Evolutionary conservation across 345 rosid genomes (phyloP).

Genomic region (Rhodamnia argentea): DNA sequence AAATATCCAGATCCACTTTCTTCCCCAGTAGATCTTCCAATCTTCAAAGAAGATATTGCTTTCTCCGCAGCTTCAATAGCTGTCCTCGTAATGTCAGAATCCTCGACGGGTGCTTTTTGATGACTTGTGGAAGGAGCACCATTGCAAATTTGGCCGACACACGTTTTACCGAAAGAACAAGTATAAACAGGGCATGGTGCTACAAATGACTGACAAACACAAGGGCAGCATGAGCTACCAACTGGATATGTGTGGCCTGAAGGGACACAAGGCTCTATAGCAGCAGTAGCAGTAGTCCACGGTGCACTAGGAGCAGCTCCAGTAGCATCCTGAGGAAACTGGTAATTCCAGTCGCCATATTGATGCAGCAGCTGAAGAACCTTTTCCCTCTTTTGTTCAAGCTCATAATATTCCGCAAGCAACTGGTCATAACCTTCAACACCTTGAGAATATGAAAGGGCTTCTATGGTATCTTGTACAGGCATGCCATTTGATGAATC

Average conservation of each 20-base stretch:
- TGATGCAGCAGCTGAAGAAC: constrained; percentile 38
- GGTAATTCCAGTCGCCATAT: constrained; percentile 26
- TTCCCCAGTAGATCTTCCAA: not conserved
- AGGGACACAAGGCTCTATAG: constrained; percentile 16
- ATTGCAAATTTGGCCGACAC: constrained; percentile 3
- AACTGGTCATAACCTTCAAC: constrained; percentile 32
- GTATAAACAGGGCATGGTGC: constrained; percentile 23
- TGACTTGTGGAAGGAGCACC: constrained; percentile 1
- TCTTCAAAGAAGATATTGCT: constrained; percentile 40
- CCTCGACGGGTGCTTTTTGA: constrained; percentile 3
- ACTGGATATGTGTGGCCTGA: constrained; percentile 14
- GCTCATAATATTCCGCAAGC: constrained; percentile 45
- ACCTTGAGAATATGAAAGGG: constrained; percentile 10
- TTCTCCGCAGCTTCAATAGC: constrained; percentile 46
- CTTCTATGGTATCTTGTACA: constrained; percentile 1
- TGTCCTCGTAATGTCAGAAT: constrained; percentile 24
- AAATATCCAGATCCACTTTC: constrained; percentile 16
- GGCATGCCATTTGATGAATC: constrained; percentile 9
- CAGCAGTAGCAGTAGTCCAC: constrained; percentile 7
- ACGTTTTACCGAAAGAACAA: constrained; percentile 16
- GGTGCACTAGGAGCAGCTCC: constrained; percentile 17
- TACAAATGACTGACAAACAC: constrained; percentile 14
- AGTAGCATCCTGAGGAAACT: constrained; percentile 17
- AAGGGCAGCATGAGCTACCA: constrained; percentile 28
- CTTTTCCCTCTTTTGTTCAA: constrained; percentile 48